Base-by-base conservation (phyloP, 2,329 filamentous ascomycete genomes). In the Colletotrichum australisinense region DNA sequence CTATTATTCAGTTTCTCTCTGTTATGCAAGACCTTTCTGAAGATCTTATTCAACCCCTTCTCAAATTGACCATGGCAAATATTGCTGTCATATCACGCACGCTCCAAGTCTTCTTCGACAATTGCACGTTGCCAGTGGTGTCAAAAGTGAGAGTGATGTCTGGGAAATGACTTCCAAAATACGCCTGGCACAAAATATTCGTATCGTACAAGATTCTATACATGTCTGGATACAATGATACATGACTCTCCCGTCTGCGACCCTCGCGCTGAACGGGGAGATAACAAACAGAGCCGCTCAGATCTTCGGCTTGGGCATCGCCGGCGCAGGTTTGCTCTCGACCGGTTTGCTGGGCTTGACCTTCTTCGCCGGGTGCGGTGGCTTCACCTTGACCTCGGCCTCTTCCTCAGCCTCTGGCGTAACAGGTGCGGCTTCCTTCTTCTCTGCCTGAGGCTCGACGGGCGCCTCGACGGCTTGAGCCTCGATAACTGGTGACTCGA, bases 121-220 rank as follows among this genome's bases (percentile, higher is more conserved):
- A n/a, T 28, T 46, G n/a, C 26, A 62, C 2, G 5, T 26, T 22
- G 26, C 32, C 8, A 26, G n/a, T 16, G 12, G 12, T 24, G 32
- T 46, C 6, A 30, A 26, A n/a, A 59, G 19, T 19, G 53, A 42
- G 30, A 46, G 59, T 63, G 24, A 9, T 22, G 3, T 49, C 57
- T 59, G 24, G 11, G 42, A 24, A 28, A 30, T 53, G 66, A 53
- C 67, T 30, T 46, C n/a, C 12, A n/a, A 19, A 24, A 22, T 38
- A 38, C 42, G 67, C 56, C 62, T 49, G 58, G 62, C 67, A 62
- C 67, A 66, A 52, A 66, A 49, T 46, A 46, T 30, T 59, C 66
- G 60, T 73, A 73, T 73, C 71, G 71, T 73, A 73, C 71, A 73
- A 73, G 71, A 26, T 59, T 65, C 71, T 73, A 71, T 71, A 73